Evolutionary conservation across 371 early-diverging fungal species (phyloP).

Genomic region (Nematocida homosporus): DNA sequence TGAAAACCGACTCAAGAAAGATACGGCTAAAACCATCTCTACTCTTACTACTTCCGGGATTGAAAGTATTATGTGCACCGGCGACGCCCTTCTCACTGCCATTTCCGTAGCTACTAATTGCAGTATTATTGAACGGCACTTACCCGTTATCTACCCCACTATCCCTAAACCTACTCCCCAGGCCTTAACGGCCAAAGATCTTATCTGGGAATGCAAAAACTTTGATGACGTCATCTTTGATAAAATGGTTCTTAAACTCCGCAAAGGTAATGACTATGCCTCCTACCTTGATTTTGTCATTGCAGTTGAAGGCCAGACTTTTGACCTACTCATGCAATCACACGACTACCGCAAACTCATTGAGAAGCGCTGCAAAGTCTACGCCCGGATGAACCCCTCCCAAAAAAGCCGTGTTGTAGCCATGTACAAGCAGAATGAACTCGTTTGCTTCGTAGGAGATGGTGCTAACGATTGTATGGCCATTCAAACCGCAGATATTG

Average conservation of each 20-base stretch:
- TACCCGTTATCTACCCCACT: slow-evolving; percentile 65
- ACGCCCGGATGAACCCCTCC: slow-evolving; percentile 95
- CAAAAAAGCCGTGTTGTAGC: slow-evolving; percentile 73
- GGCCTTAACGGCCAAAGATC: slow-evolving; percentile 35
- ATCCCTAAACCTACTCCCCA: slow-evolving; percentile 45
- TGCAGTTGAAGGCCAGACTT: slow-evolving; percentile 65
- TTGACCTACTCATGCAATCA: slow-evolving; percentile 60
- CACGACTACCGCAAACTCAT: slow-evolving; percentile 71
- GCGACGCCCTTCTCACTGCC: slow-evolving; percentile 92
- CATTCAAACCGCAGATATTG: slow-evolving; percentile 89
- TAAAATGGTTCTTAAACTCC: slow-evolving; percentile 59
- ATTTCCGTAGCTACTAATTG: slow-evolving; percentile 86
- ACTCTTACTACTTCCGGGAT: slow-evolving; percentile 80
- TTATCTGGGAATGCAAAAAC: slow-evolving; percentile 63
- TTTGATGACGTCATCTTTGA: slow-evolving; percentile 65
- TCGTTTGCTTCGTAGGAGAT: slow-evolving; percentile 75
- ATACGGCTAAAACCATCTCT: slow-evolving; percentile 75
- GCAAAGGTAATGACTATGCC: slow-evolving; percentile 60
- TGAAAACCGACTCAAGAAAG: slow-evolving; percentile 91
- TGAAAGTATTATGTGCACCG: slow-evolving; percentile 93
- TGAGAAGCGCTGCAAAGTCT: slow-evolving; percentile 70
- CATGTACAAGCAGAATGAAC: slow-evolving; percentile 36
- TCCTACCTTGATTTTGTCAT: slow-evolving; percentile 62
- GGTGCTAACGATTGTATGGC: slow-evolving; percentile 99
- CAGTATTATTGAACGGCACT: slow-evolving; percentile 71